Conservation (phyloP, 371 early-diverging fungal genomes). For the Rhizopus arrhizus region DNA sequence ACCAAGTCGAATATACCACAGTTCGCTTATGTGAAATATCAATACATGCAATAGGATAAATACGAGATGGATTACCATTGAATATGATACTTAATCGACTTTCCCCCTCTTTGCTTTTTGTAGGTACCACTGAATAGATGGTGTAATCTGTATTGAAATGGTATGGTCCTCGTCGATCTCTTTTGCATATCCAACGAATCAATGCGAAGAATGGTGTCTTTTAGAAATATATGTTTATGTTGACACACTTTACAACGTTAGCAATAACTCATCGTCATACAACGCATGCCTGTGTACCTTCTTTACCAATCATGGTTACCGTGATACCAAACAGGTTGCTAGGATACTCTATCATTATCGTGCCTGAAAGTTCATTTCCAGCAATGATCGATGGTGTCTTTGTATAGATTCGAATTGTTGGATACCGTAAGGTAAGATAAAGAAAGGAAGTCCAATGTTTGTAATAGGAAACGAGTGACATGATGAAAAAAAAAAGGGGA, state of each 20-base stretch:
- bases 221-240: slow-evolving; percentile 1
- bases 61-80: slow-evolving; percentile 23
- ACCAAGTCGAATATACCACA: slow-evolving; percentile 7
- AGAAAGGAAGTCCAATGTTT: background rate
- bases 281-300: background rate
- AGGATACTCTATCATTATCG: slow-evolving; percentile 17
- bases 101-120: slow-evolving; percentile 33
- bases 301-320: background rate
- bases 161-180: background rate
- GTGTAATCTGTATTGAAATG: background rate
- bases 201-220: slow-evolving; percentile 93
- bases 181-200: slow-evolving; percentile 61
- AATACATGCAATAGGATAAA: background rate
- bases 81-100: slow-evolving; percentile 30
- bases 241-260: background rate
- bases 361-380: slow-evolving; percentile 33
- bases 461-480: background rate
- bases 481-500: background rate
- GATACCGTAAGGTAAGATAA: background rate
- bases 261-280: background rate
- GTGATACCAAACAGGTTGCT: background rate
- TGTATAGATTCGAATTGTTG: slow-evolving; percentile 22
- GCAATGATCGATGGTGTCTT: slow-evolving; percentile 42
- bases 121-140: slow-evolving; percentile 27
- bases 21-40: background rate